Conservation (phyloP, 164 flowering plant species). For the Tinospora cordifolia region DNA sequence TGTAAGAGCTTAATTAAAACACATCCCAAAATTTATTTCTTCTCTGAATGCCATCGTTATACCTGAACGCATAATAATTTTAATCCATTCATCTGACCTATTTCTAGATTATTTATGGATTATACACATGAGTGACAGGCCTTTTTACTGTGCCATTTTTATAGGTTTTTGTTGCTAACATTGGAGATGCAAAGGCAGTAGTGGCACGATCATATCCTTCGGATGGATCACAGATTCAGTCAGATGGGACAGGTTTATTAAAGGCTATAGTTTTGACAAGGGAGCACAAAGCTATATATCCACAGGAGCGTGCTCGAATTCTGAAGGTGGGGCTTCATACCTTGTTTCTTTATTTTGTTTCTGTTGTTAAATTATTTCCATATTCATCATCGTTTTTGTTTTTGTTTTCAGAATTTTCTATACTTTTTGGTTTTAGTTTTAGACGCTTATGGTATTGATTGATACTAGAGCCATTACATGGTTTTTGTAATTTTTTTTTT, state of each 20-base stretch:
- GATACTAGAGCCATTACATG: no score
- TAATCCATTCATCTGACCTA: background rate
- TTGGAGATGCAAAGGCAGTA: conserved; percentile 94
- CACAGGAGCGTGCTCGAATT: conserved; percentile 81
- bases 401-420: no score
- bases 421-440: no score
- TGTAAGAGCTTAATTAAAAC: no score
- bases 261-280: conserved; percentile 88
- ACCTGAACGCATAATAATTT: no score
- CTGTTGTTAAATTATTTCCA: background rate
- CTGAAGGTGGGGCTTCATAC: conserved; percentile 43
- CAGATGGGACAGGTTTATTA: conserved; percentile 29
- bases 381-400: background rate
- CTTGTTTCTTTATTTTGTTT: background rate
- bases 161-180: conserved; percentile 81
- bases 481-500: background rate
- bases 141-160: background rate
- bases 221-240: conserved; percentile 30
- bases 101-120: background rate
- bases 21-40: no score
- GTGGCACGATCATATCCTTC: conserved; percentile 48
- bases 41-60: no score
- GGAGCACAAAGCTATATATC: conserved; percentile 92
- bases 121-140: background rate
- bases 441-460: no score